Conservation (phyloP, 208 protist species). For the Trypanosomatidae sp. region DNA sequence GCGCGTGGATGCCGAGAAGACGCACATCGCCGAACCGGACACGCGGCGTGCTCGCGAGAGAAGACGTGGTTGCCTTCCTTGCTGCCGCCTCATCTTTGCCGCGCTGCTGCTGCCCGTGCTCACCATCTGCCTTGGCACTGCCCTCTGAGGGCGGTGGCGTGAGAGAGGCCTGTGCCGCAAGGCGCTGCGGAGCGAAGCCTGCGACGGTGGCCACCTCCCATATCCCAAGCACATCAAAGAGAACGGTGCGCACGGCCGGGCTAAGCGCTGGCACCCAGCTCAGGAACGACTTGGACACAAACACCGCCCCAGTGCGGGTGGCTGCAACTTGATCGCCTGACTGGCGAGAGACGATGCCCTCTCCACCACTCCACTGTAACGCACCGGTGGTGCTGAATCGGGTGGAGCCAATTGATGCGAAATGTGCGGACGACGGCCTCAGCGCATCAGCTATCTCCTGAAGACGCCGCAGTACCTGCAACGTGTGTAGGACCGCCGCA, state of each 20-base stretch:
- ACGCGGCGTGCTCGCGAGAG: conserved; percentile 19
- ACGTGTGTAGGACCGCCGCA: conserved; percentile 52
- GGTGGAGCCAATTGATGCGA: not conserved
- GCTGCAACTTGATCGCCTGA: not conserved
- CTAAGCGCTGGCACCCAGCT: conserved; percentile 53
- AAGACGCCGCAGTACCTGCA: conserved; percentile 59
- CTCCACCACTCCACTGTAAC: not conserved
- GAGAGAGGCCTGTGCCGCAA: not conserved
- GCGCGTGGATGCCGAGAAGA: conserved; percentile 56
- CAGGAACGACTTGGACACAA: conserved; percentile 46
- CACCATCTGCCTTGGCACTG: not conserved
- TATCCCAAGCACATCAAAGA: conserved; percentile 78
- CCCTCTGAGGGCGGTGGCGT: not conserved
- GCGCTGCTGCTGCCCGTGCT: not conserved
- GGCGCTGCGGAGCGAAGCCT: conserved; percentile 32
- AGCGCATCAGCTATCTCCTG: conserved; percentile 18
- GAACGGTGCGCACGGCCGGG: conserved; percentile 60
- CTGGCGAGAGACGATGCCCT: not conserved
- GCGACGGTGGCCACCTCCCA: conserved; percentile 41
- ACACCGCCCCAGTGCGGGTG: conserved; percentile 6
- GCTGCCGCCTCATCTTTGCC: not conserved
- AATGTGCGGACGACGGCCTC: not conserved
- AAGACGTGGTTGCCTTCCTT: not conserved
- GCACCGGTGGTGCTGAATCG: not conserved
- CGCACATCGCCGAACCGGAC: conserved; percentile 76